These are phyloP conservation scores for Salmacisia buchloeana DNA, from an alignment of 1,284 basidiomycete species.

Conservation along the genomic window DNA sequence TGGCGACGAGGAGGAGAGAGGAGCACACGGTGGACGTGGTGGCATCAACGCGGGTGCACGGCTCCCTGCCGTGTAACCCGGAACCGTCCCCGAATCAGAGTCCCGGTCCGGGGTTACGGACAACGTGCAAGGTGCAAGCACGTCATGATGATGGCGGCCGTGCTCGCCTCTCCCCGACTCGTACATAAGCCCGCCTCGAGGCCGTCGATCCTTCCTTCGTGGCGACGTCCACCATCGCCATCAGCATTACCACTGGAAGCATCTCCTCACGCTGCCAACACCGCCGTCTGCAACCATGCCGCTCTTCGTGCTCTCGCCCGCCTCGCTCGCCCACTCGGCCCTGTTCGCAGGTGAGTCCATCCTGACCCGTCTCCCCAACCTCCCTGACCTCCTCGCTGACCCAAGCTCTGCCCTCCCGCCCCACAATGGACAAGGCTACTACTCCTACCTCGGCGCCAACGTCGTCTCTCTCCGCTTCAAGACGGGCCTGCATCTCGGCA, in stretches of 20 bases:
- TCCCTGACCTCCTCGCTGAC: background rate
- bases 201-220: too few relatives aligned
- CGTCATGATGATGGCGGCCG: too few relatives aligned
- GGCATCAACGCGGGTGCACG: too few relatives aligned
- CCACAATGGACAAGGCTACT: slow-evolving; percentile 26
- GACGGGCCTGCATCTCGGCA: slow-evolving; percentile 36
- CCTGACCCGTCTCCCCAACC: slow-evolving; percentile 11
- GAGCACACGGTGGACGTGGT: too few relatives aligned
- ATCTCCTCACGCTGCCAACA: background rate
- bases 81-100: too few relatives aligned
- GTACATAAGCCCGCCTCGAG: too few relatives aligned
- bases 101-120: too few relatives aligned
- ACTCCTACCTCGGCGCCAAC: slow-evolving; percentile 42
- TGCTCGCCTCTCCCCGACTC: too few relatives aligned
- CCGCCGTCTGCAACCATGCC: slow-evolving; percentile 34
- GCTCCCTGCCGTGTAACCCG: too few relatives aligned
- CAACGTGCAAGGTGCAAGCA: too few relatives aligned
- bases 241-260: background rate
- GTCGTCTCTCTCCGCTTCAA: slow-evolving; percentile 33
- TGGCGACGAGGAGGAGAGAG: background rate
- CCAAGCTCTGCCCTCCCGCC: background rate
- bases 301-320: slow-evolving; percentile 48
- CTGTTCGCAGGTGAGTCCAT: slow-evolving; percentile 31
- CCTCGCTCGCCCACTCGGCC: slow-evolving; percentile 49
- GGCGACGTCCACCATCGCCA: background rate